Evolutionary conservation across 2,329 filamentous ascomycete genomes (phyloP).

Genomic region (Microcyclosporella mali): DNA sequence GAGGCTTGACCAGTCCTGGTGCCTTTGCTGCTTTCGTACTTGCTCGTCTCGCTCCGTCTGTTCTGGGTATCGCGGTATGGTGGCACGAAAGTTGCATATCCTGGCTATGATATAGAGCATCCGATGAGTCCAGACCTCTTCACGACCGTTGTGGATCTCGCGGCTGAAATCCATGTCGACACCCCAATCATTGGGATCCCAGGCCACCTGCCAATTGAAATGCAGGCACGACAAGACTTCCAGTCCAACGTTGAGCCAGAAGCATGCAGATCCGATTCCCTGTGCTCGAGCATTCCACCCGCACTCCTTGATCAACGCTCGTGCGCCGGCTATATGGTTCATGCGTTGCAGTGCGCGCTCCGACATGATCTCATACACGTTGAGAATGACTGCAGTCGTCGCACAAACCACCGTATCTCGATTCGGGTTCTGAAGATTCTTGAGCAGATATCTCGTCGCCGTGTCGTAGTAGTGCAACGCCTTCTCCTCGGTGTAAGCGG

Average conservation of each 20-base stretch:
- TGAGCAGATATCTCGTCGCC: slow-evolving; percentile 70
- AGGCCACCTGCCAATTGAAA: slow-evolving; percentile 79
- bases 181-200: slow-evolving; percentile 87
- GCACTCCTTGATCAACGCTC: slow-evolving; percentile 82
- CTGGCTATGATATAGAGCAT: slow-evolving; percentile 87
- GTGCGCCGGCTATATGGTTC: slow-evolving; percentile 80
- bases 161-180: slow-evolving; percentile 68
- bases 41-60: slow-evolving; percentile 58
- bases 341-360: slow-evolving; percentile 72
- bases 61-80: slow-evolving; percentile 50
- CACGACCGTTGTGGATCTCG: slow-evolving; percentile 54
- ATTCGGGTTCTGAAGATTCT: slow-evolving; percentile 74
- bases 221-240: slow-evolving; percentile 84
- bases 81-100: slow-evolving; percentile 75
- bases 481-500: slow-evolving; percentile 67
- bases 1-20: slow-evolving; percentile 72
- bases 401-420: slow-evolving; percentile 79
- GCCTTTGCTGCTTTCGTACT: slow-evolving; percentile 56
- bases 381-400: slow-evolving; percentile 78
- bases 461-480: slow-evolving; percentile 79
- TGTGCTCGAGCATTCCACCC: slow-evolving; percentile 74
- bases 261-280: slow-evolving; percentile 80
- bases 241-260: slow-evolving; percentile 89
- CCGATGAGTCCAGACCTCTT: slow-evolving; percentile 81
- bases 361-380: slow-evolving; percentile 90